Evolutionary conservation across 2,329 filamentous ascomycete species (phyloP).

Genomic region (Aspergillus sp.): DNA sequence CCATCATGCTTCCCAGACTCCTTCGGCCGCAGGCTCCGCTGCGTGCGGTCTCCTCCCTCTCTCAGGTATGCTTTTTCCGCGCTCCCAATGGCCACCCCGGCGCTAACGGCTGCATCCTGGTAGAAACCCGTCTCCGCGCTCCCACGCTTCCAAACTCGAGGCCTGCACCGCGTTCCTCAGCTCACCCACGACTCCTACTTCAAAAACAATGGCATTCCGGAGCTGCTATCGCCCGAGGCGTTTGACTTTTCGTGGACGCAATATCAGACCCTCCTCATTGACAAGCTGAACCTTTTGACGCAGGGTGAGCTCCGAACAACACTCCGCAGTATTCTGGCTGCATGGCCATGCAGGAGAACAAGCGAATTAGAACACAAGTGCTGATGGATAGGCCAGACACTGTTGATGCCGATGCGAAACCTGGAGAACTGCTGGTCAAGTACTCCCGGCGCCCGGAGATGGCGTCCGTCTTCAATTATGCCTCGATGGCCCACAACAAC

Average conservation of each 20-base stretch:
- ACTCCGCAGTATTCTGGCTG: not conserved
- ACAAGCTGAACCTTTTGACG: constrained; percentile 72
- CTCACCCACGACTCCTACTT: constrained; percentile 49
- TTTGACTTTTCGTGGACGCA: constrained; percentile 77
- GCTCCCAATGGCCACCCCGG: constrained; percentile 7
- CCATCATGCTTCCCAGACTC: constrained; percentile 43
- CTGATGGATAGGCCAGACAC: constrained; percentile 50
- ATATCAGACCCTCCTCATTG: constrained; percentile 72
- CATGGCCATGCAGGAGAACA: not conserved
- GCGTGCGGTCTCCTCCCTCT: constrained; percentile 37
- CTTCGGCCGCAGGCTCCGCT: constrained; percentile 44
- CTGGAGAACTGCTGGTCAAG: constrained; percentile 68
- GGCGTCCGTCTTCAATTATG: constrained; percentile 88
- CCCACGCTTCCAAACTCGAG: constrained; percentile 35
- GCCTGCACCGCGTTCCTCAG: constrained; percentile 47
- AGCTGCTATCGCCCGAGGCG: constrained; percentile 65
- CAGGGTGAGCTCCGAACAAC: constrained; percentile 56
- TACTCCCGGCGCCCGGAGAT: constrained; percentile 74
- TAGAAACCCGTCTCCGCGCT: constrained; percentile 36
- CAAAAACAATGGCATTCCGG: constrained; percentile 58
- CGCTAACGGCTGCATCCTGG: constrained; percentile 4
- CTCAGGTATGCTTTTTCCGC: constrained; percentile 28
- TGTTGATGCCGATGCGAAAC: constrained; percentile 58
- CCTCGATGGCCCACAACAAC: constrained; percentile 94
- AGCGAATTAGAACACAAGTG: not conserved